Evolutionary conservation across 345 rosid genomes (phyloP).

Genomic region (Fremontodendron californicum): DNA sequence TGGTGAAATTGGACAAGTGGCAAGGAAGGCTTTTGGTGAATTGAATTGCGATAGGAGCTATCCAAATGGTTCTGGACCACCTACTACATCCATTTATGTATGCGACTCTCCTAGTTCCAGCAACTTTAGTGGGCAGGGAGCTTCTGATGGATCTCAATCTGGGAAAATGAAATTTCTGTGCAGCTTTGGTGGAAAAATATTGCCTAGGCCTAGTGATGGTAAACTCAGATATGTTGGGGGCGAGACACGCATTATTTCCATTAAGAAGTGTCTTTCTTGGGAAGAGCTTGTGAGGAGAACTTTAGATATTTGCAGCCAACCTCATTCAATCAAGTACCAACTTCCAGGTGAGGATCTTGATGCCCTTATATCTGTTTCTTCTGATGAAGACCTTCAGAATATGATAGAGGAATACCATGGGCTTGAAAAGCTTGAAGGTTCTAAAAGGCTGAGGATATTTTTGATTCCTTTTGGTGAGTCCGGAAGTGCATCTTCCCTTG

Average conservation of each 20-base stretch:
- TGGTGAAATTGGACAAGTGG: constrained; percentile 22
- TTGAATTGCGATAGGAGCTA: constrained; percentile 32
- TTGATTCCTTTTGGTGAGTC: constrained; percentile 51
- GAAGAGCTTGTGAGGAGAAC: constrained; percentile 57
- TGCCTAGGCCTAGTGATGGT: constrained; percentile 65
- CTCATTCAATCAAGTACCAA: constrained; percentile 61
- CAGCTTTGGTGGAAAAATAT: constrained; percentile 62
- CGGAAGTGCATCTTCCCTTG: constrained; percentile 35
- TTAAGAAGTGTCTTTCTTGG: constrained; percentile 47
- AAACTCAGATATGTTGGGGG: constrained; percentile 69
- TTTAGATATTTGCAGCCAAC: constrained; percentile 38
- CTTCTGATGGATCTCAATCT: constrained; percentile 25
- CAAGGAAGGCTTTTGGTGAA: constrained; percentile 43
- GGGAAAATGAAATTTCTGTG: constrained; percentile 59
- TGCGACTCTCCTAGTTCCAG: constrained; percentile 30
- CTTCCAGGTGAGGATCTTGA: constrained; percentile 77
- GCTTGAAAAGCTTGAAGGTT: constrained; percentile 44
- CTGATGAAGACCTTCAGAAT: constrained; percentile 64
- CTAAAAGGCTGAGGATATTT: constrained; percentile 54
- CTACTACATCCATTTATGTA: constrained; percentile 17
- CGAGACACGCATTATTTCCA: constrained; percentile 59
- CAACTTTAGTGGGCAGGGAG: constrained; percentile 25
- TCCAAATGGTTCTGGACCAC: constrained; percentile 26
- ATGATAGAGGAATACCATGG: constrained; percentile 64
- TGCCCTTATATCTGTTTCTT: constrained; percentile 58